Evolutionary conservation across 495 filamentous ascomycete species (phyloP), one percentile per base, ranked within the genome.

Genomic region (Aspergillus panamensis): DNA sequence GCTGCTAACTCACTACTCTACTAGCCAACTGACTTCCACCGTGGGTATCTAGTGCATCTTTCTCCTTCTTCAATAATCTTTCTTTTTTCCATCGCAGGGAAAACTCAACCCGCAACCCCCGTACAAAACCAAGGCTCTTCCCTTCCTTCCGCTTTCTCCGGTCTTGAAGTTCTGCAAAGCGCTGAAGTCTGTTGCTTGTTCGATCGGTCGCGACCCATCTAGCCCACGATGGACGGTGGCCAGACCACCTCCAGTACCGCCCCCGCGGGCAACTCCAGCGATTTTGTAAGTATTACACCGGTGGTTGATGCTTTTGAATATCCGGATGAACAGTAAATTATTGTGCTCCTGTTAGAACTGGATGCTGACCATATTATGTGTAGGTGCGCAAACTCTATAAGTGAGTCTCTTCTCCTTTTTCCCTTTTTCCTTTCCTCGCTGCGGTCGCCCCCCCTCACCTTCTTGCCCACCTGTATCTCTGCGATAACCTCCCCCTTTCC

Each of bases 311-410:
- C 33, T 59, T 30, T 17, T 51, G 43, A 8, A 30, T 30, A 48
- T 29, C 52, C 40, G 32, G 6, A 54, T 62, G 37, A 47, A 45
- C 25, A 49, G n/a, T 10, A 19, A 35, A 53, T 55, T 52, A 55
- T 60, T 58, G 29, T 58, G 13, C 40, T 32, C n/a, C 45, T n/a
- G 7, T 57, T 30, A 39, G 59, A 65, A 59, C 51, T 48, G 47
- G 51, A 67, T 66, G 58, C 70, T 76, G 60, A 45, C 42, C 16
- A 74, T 48, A 42, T 53, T 19, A 60, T 68, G 68, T 49, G 21
- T 70, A 98, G 94, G 94, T 98, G 67, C 91, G 93, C 79, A 98
- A 98, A 75, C 78, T 98, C 65, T 97, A 96, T 81, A 97, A 96
- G 94, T 98, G 78, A 71, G 84, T 76, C 50, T 55, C 50, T 45